Conservation (phyloP, 352 stramenopile species). For the Phytophthora idaei region DNA sequence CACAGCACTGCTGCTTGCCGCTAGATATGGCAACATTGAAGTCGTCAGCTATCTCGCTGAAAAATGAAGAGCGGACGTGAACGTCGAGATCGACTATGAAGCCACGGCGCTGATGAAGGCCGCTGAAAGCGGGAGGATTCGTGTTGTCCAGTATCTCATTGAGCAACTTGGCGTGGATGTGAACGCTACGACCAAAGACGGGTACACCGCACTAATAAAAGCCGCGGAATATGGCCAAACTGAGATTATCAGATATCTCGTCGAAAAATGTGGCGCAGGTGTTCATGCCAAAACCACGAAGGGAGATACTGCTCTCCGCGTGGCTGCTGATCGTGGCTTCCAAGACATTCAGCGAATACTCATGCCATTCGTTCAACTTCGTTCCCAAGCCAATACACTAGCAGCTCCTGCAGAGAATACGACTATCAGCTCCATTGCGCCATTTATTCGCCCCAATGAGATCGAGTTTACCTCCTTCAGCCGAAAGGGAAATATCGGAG, state of each 20-base stretch:
- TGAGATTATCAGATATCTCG: too few species aligned
- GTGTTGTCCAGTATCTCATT: not conserved
- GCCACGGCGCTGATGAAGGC: conserved; percentile 1
- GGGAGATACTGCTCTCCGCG: not conserved
- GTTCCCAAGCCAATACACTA: too few species aligned
- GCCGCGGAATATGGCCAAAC: too few species aligned
- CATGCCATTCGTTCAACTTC: not conserved
- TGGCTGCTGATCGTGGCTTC: not conserved
- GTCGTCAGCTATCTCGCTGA: too few species aligned
- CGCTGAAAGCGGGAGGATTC: not conserved
- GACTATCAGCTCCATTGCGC: too few species aligned
- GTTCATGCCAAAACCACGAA: not conserved
- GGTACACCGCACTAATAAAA: too few species aligned
- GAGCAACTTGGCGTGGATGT: conserved; percentile 2
- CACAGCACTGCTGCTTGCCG: too few species aligned
- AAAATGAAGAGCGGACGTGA: too few species aligned
- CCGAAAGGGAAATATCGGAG: conserved; percentile 1
- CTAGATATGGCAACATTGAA: too few species aligned
- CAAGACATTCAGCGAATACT: not conserved
- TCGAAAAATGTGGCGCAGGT: too few species aligned
- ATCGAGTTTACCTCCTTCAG: conserved; percentile 7
- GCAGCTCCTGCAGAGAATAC: too few species aligned
- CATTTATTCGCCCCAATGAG: conserved; percentile 6
- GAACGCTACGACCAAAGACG: not conserved
- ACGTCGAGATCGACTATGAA: not conserved